phyloP scores from a whole-genome alignment of 2,329 filamentous ascomycete genomes.

The Verticillium albo-atrum region DNA sequence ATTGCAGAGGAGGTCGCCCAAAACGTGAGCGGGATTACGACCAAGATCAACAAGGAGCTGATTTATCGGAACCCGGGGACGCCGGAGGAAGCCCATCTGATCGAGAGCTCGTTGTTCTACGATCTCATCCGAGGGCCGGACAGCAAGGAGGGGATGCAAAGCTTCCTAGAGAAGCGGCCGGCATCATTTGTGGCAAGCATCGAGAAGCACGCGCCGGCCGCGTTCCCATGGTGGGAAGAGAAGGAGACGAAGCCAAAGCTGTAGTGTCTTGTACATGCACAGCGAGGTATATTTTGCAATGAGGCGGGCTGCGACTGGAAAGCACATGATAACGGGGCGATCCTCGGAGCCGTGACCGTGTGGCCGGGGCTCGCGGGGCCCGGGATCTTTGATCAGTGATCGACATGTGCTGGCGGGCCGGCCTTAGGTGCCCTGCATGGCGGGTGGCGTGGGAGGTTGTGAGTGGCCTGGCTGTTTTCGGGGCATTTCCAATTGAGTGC shows the following conservation, averaged over 20 bases:
- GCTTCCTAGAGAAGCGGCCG: constrained; percentile 66
- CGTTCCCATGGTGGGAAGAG: constrained; percentile 66
- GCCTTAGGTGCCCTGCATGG: not conserved
- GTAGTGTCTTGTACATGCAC: not conserved
- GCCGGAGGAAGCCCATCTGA: constrained; percentile 65
- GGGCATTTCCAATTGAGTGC: not conserved
- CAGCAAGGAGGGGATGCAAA: constrained; percentile 61
- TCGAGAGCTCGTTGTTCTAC: constrained; percentile 62
- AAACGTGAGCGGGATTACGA: constrained; percentile 62
- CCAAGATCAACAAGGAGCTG: constrained; percentile 65
- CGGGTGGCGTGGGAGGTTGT: not conserved
- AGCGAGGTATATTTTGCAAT: not conserved
- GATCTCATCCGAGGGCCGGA: constrained; percentile 55
- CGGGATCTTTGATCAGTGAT: not conserved
- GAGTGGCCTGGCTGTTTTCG: not conserved
- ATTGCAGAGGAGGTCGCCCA: constrained; percentile 62
- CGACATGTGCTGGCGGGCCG: not conserved
- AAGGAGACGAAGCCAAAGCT: constrained; percentile 24
- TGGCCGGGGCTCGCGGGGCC: not conserved
- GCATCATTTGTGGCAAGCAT: constrained; percentile 58
- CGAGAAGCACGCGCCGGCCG: constrained; percentile 52
- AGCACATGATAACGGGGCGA: not conserved
- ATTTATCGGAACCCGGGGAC: constrained; percentile 56
- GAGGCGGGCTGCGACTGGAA: not conserved
- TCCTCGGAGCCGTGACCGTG: not conserved